phyloP scores from a whole-genome alignment of 805 yeast genomes.

The Saccharomycopsis selenospora region DNA sequence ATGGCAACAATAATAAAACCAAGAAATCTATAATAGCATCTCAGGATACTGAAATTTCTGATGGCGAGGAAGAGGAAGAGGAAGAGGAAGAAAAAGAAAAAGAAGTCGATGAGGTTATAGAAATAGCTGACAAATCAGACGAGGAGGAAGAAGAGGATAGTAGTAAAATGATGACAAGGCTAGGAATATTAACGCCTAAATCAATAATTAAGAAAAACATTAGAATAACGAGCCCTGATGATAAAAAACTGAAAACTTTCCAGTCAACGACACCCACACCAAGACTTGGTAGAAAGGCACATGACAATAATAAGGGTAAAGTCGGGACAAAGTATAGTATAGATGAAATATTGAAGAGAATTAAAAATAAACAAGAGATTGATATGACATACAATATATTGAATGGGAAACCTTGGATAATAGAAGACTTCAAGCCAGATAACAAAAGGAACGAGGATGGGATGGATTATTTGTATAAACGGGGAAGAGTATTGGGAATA shows the following conservation, averaged over 20 bases:
- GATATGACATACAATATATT: slow-evolving; percentile 18
- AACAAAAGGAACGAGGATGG: background rate
- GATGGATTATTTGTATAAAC: background rate
- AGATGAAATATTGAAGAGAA: slow-evolving; percentile 10
- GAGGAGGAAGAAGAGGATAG: background rate
- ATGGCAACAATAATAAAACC: background rate
- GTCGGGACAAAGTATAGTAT: slow-evolving; percentile 4
- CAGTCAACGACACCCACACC: background rate
- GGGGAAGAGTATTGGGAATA: background rate
- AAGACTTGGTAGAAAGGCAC: background rate
- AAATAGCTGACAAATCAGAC: background rate
- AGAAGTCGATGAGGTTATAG: background rate
- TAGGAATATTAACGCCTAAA: background rate
- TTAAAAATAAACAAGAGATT: slow-evolving; percentile 1
- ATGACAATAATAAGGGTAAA: background rate
- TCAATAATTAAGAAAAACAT: background rate
- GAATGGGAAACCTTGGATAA: slow-evolving; percentile 16
- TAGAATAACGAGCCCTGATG: background rate
- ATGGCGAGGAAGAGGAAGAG: background rate
- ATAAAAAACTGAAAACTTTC: background rate
- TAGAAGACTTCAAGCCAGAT: slow-evolving; percentile 17
- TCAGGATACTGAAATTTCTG: background rate
- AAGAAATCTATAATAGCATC: background rate
- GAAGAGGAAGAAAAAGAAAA: background rate
- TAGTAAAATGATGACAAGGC: background rate